A percentile compares a stretch with the other conserved stretches of the same genome.
These are phyloP conservation scores for Apiospora rasikravindrae DNA, from an alignment of 2,329 filamentous ascomycete genomes.

Conservation along the genomic window DNA sequence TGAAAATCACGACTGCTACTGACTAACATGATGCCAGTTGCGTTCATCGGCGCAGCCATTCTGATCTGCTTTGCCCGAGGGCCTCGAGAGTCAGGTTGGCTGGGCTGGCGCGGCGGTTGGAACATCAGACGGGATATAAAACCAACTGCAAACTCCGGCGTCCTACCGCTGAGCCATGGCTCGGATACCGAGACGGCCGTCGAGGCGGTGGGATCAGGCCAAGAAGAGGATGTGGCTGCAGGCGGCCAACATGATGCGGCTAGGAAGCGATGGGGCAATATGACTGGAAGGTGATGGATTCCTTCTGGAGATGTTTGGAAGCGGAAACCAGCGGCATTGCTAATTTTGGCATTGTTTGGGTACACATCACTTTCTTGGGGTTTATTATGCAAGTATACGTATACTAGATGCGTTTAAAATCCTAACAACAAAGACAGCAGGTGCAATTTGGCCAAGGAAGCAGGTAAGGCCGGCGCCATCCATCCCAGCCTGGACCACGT, in stretches of 20 bases:
- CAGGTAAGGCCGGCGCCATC: neutral
- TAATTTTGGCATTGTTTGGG: too few relatives aligned
- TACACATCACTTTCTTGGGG: too few relatives aligned
- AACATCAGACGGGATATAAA: constrained; percentile 35
- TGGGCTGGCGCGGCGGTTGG: constrained; percentile 52
- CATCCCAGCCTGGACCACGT: neutral
- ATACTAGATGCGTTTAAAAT: too few relatives aligned
- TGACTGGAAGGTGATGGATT: neutral
- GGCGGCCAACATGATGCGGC: neutral
- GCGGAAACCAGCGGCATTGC: too few relatives aligned
- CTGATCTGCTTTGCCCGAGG: constrained; percentile 44
- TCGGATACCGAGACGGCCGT: neutral
- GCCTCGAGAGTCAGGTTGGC: constrained; percentile 47
- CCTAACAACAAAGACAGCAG: too few relatives aligned
- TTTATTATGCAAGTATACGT: too few relatives aligned
- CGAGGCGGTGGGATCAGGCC: neutral
- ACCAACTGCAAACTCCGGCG: neutral
- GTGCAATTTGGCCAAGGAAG: too few relatives aligned
- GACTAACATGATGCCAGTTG: constrained; percentile 33
- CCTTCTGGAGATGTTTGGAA: neutral
- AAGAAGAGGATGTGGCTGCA: neutral
- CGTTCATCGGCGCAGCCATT: constrained; percentile 43
- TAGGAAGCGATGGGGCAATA: neutral
- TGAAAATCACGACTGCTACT: neutral
- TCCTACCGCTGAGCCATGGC: neutral